phyloP scores from a whole-genome alignment of 2,329 filamentous ascomycete species.

The Diaporthe longicolla region DNA sequence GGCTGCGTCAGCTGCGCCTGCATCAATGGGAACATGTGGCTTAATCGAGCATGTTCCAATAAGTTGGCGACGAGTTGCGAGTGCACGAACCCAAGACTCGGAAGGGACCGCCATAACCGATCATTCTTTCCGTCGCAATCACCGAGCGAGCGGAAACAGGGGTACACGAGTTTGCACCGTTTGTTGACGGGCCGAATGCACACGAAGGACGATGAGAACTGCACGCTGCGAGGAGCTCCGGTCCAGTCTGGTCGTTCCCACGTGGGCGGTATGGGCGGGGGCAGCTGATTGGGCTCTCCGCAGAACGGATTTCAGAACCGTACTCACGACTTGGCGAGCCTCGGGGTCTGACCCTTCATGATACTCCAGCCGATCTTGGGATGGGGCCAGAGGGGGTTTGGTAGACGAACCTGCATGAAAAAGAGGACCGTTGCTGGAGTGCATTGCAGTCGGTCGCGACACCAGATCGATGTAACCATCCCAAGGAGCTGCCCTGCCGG shows the following conservation, averaged over 20 bases:
- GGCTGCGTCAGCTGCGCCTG: constrained; percentile 30
- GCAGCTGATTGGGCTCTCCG: constrained; percentile 22
- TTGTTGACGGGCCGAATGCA: constrained; percentile 26
- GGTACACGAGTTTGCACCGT: constrained; percentile 16
- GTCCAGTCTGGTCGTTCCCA: constrained; percentile 7
- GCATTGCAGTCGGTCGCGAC: constrained; percentile 34
- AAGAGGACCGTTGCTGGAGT: constrained; percentile 29
- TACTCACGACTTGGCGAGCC: constrained; percentile 21
- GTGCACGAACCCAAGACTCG: constrained; percentile 23
- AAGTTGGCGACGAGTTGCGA: not conserved
- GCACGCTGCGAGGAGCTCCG: constrained; percentile 1
- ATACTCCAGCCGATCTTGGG: constrained; percentile 27
- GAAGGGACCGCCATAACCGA: constrained; percentile 25
- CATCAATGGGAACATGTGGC: constrained; percentile 12
- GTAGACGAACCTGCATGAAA: constrained; percentile 27
- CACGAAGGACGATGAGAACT: constrained; percentile 8
- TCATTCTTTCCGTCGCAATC: constrained; percentile 20
- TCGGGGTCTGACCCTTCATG: constrained; percentile 28
- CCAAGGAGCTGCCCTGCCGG: constrained; percentile 26
- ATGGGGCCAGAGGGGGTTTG: not conserved
- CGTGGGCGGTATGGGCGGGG: constrained; percentile 18
- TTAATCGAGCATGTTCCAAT: constrained; percentile 17
- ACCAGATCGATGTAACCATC: constrained; percentile 34
- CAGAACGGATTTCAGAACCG: constrained; percentile 11
- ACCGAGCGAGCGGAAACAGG: constrained; percentile 14